Percentiles rank a stretch among this genome's conserved stretches.
Evolutionary conservation across 1,284 basidiomycete species (phyloP).

Genomic region (Papiliotrema flavescens): DNA sequence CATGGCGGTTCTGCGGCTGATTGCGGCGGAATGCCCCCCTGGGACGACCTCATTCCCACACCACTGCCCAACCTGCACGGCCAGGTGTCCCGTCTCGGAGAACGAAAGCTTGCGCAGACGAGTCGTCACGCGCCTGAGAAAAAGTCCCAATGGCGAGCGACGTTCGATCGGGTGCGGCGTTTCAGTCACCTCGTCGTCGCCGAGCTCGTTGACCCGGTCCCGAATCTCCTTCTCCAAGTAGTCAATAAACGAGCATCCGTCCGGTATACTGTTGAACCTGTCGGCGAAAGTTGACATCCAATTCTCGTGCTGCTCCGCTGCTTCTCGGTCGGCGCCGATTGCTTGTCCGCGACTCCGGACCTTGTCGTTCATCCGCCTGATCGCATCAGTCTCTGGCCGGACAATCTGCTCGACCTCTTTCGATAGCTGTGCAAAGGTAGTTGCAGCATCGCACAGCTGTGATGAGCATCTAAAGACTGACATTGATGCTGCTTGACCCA

Average conservation of each 20-base stretch:
- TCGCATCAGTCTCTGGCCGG: conserved; percentile 13
- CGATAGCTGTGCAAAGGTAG: conserved; percentile 20
- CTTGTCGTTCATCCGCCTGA: conserved; percentile 18
- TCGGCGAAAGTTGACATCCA: conserved; percentile 34
- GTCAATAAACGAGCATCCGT: conserved; percentile 22
- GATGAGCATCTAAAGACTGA: background rate
- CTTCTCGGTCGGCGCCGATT: conserved; percentile 12
- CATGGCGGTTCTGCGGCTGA: conserved; percentile 21
- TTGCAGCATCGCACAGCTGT: conserved; percentile 28
- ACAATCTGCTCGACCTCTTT: conserved; percentile 28
- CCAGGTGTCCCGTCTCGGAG: conserved; percentile 34
- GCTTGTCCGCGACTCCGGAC: conserved; percentile 22
- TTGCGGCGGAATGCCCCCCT: background rate
- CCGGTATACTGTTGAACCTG: background rate
- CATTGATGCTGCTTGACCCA: conserved; percentile 10
- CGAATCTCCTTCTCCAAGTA: conserved; percentile 30
- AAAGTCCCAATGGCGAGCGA: conserved; percentile 39
- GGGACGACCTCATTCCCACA: conserved; percentile 19
- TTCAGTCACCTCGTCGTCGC: conserved; percentile 32
- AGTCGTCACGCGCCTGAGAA: conserved; percentile 32
- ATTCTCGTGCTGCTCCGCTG: conserved; percentile 16
- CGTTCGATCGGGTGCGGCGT: conserved; percentile 34
- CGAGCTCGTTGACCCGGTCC: conserved; percentile 30
- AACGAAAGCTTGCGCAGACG: conserved; percentile 39
- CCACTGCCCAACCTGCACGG: conserved; percentile 33